A percentile compares a stretch with the other conserved stretches of the same genome.
Evolutionary conservation across 352 stramenopile species (phyloP).

Genomic region (Albugo candida): DNA sequence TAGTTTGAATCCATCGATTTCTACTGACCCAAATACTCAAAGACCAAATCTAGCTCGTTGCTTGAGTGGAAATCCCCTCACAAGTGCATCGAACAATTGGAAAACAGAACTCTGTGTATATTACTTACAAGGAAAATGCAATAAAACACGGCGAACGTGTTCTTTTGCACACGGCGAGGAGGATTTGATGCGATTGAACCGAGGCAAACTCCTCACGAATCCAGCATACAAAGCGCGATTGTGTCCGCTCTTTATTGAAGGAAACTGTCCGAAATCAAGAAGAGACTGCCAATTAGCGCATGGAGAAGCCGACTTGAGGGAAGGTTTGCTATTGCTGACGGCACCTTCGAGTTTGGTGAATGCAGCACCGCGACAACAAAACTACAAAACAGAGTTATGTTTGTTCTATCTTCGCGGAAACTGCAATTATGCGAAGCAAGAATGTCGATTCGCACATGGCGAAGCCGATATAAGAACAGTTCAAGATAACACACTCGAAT

Average conservation of each 20-base stretch:
- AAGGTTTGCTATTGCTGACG: slow-evolving; percentile 17
- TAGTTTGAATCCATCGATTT: slow-evolving; percentile 32
- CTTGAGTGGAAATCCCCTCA: slow-evolving; percentile 2
- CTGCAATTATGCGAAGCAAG: slow-evolving; percentile 77
- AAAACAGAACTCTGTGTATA: slow-evolving; percentile 83
- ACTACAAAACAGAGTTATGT: slow-evolving; percentile 80
- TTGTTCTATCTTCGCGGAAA: slow-evolving; percentile 79
- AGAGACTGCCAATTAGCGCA: slow-evolving; percentile 62
- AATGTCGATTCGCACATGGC: slow-evolving; percentile 68
- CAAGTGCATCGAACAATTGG: slow-evolving; percentile 31
- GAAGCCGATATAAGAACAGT: slow-evolving; percentile 59
- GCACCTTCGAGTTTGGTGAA: slow-evolving; percentile 1
- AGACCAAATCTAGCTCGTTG: background rate
- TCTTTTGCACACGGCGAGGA: slow-evolving; percentile 73
- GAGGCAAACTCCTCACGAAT: slow-evolving; percentile 17
- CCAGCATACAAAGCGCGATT: slow-evolving; percentile 53
- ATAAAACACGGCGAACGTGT: slow-evolving; percentile 74
- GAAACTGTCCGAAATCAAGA: slow-evolving; percentile 45
- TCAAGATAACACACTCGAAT: slow-evolving; percentile 60
- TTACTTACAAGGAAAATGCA: slow-evolving; percentile 78
- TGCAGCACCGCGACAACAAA: slow-evolving; percentile 44
- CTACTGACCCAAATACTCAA: background rate
- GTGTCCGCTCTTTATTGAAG: slow-evolving; percentile 57
- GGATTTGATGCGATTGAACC: slow-evolving; percentile 30
- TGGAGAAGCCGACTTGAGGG: slow-evolving; percentile 51